These are phyloP conservation scores for Davidsoniella virescens DNA, from an alignment of 2,329 filamentous ascomycete species.

Conservation along the genomic window DNA sequence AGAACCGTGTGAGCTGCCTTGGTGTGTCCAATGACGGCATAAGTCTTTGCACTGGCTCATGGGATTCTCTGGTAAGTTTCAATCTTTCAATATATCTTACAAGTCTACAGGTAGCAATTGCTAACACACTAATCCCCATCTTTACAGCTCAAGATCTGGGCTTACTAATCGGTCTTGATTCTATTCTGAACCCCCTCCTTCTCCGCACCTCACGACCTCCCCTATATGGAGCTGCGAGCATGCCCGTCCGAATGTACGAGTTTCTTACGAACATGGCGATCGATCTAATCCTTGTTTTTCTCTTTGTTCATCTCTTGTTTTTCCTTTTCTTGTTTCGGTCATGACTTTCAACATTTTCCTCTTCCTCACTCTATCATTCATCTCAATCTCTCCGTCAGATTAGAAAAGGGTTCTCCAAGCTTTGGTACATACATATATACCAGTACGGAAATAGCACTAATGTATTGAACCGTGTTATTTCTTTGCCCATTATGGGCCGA, in stretches of 20 bases:
- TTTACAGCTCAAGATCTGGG: constrained; percentile 69
- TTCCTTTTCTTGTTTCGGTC: constrained; percentile 3
- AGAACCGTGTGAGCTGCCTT: constrained; percentile 96
- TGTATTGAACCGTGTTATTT: too few relatives aligned
- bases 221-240: constrained; percentile 1
- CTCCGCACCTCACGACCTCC: background rate
- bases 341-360: background rate
- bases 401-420: too few relatives aligned
- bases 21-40: constrained; percentile 98
- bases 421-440: too few relatives aligned
- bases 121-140: constrained; percentile 18
- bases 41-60: constrained; percentile 97
- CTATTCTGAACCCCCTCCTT: background rate
- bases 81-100: constrained; percentile 33
- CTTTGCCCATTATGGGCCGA: too few relatives aligned
- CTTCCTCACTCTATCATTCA: background rate
- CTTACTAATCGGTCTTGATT: constrained; percentile 38
- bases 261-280: constrained; percentile 12
- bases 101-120: constrained; percentile 16
- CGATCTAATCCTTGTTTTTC: constrained; percentile 7
- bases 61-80: constrained; percentile 82
- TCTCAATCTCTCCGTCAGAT: background rate
- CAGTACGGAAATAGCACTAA: too few relatives aligned
- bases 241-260: constrained; percentile 3
- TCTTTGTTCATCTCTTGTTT: background rate